Percentiles rank a stretch among this genome's conserved stretches.
Evolutionary conservation across 116 monocot species (phyloP).

Genomic region (Iris pallida): DNA sequence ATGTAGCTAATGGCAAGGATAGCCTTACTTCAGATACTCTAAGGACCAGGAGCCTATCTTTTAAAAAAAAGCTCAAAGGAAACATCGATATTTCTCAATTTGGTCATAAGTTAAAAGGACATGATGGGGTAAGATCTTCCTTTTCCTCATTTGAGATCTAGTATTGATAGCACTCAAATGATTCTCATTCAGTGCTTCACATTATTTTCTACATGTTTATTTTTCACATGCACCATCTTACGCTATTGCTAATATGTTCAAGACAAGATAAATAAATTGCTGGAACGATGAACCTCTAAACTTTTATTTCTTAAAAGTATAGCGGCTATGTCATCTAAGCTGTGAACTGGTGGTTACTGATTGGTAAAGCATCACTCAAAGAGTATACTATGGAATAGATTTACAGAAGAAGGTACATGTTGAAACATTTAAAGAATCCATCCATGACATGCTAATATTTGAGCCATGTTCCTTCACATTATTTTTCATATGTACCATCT

Average conservation of each 20-base stretch:
- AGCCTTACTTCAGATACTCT: slow-evolving; percentile 18
- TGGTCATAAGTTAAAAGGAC: slow-evolving; percentile 51
- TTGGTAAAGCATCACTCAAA: too few species aligned
- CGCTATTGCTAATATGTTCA: neutral
- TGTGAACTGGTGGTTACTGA: too few species aligned
- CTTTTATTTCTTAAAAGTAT: neutral
- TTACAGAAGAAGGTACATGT: too few species aligned
- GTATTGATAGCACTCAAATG: neutral
- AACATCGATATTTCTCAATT: slow-evolving; percentile 26
- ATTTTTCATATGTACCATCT: too few species aligned
- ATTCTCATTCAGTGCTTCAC: neutral
- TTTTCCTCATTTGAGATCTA: slow-evolving; percentile 7
- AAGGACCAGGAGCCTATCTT: slow-evolving; percentile 20
- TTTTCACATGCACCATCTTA: neutral
- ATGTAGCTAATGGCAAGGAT: slow-evolving; percentile 30
- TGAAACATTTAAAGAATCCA: too few species aligned
- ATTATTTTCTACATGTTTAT: neutral
- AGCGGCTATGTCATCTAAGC: too few species aligned
- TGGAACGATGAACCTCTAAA: neutral
- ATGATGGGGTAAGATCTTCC: slow-evolving; percentile 64
- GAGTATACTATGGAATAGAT: too few species aligned
- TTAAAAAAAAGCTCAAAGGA: slow-evolving; percentile 38
- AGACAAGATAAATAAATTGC: neutral
- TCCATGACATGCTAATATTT: too few species aligned
- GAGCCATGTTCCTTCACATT: too few species aligned